Percentiles rank a stretch among this genome's conserved stretches.
Conservation (phyloP, 2,329 filamentous ascomycete species). For the Graphiopsis chlorocephala region DNA sequence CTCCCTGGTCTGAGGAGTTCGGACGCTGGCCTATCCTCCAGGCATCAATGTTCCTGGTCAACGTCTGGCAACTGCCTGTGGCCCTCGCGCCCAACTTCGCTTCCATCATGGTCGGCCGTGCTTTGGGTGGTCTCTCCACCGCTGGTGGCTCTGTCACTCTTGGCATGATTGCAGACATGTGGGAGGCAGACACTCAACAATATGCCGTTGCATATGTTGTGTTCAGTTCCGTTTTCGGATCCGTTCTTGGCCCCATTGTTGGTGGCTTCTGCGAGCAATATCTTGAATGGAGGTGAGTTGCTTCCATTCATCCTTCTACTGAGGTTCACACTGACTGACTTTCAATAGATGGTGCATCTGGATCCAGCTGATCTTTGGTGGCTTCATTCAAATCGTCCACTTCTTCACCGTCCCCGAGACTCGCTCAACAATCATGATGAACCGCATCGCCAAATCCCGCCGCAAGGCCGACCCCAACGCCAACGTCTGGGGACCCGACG, state of each 20-base stretch:
- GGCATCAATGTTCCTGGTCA: constrained; percentile 51
- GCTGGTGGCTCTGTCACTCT: constrained; percentile 65
- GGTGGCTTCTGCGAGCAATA: constrained; percentile 36
- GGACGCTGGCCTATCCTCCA: constrained; percentile 54
- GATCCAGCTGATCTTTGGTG: constrained; percentile 83
- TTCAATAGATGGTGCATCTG: constrained; percentile 69
- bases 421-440: constrained; percentile 73
- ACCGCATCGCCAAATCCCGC: constrained; percentile 72
- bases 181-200: constrained; percentile 58
- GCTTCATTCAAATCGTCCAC: constrained; percentile 61
- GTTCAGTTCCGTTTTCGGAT: constrained; percentile 39
- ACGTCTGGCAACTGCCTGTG: constrained; percentile 53
- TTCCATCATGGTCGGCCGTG: constrained; percentile 47
- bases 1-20: constrained; percentile 53
- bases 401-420: constrained; percentile 72
- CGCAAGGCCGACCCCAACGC: constrained; percentile 44
- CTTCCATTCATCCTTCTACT: not conserved
- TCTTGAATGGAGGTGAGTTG: constrained; percentile 56
- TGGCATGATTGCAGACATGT: constrained; percentile 66
- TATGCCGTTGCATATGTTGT: constrained; percentile 62
- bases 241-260: constrained; percentile 37
- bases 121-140: constrained; percentile 57
- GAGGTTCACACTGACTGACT: not conserved
- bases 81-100: constrained; percentile 47
- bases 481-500: constrained; percentile 73